A percentile compares a stretch with the other conserved stretches of the same genome.
These are phyloP conservation scores for Aspergillus biplanus DNA, from an alignment of 495 filamentous ascomycete genomes.

Conservation along the genomic window DNA sequence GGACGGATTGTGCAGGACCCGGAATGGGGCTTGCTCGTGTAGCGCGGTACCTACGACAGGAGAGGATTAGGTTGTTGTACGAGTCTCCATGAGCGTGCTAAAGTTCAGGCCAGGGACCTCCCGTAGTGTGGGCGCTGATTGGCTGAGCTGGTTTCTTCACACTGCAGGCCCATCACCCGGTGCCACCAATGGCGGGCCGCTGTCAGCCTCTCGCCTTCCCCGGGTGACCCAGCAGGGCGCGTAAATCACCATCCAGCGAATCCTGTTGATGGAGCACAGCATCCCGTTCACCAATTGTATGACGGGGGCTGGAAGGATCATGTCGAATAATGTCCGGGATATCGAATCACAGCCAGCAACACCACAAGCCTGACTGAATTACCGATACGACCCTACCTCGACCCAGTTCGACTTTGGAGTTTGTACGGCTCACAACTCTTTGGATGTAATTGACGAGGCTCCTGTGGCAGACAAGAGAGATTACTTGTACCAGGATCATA, in stretches of 20 bases:
- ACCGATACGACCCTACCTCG: not conserved
- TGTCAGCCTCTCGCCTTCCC: slow-evolving; percentile 6
- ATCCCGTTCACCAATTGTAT: slow-evolving; percentile 11
- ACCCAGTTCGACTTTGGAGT: not conserved
- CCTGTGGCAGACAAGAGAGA: too few relatives aligned
- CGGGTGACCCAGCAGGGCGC: slow-evolving; percentile 29
- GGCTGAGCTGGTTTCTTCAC: slow-evolving; percentile 31
- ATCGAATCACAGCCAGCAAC: slow-evolving; percentile 3
- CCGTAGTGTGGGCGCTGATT: slow-evolving; percentile 17
- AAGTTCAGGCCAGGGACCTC: not conserved
- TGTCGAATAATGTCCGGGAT: not conserved
- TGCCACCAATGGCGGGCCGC: slow-evolving; percentile 22
- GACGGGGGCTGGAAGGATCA: not conserved
- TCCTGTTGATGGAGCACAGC: slow-evolving; percentile 1
- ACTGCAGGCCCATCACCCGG: slow-evolving; percentile 31
- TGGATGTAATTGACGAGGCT: too few relatives aligned
- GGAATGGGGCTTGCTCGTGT: too few relatives aligned
- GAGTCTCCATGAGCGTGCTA: not conserved
- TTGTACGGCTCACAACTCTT: not conserved
- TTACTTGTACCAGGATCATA: too few relatives aligned
- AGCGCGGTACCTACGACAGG: too few relatives aligned
- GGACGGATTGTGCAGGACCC: too few relatives aligned
- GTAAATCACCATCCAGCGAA: slow-evolving; percentile 23
- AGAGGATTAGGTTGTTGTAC: slow-evolving; percentile 12
- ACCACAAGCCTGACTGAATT: not conserved